Evolutionary conservation across 2,329 filamentous ascomycete genomes (phyloP).

Genomic region (Apiospora sp.): DNA sequence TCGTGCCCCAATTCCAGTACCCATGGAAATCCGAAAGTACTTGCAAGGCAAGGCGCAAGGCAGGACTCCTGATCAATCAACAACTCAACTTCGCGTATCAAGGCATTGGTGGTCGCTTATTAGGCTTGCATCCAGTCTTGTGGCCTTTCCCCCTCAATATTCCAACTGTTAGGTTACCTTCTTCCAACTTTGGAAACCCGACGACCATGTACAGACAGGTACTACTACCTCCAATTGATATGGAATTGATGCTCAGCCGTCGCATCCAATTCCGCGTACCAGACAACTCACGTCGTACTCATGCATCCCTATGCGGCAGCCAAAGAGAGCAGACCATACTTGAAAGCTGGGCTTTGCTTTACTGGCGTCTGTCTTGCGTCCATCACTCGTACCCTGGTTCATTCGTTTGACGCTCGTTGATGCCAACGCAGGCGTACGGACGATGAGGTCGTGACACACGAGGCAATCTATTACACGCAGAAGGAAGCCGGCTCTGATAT

Average conservation of each 20-base stretch:
- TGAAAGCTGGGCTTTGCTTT: neutral
- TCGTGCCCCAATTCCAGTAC: neutral
- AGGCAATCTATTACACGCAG: neutral
- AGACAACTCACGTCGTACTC: neutral
- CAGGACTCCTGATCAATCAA: neutral
- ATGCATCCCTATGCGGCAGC: neutral
- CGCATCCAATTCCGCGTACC: neutral
- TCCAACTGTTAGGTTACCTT: neutral
- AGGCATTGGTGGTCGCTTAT: conserved; percentile 2
- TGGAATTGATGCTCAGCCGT: neutral
- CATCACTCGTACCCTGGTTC: neutral
- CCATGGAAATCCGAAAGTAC: conserved; percentile 20
- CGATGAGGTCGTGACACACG: neutral
- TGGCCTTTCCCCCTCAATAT: neutral
- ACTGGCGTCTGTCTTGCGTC: neutral
- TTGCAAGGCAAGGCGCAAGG: neutral
- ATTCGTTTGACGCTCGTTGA: too few relatives aligned
- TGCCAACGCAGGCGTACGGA: neutral
- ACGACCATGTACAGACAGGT: neutral
- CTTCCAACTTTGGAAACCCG: neutral
- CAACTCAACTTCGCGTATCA: neutral
- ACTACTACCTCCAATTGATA: neutral
- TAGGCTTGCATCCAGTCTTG: neutral
- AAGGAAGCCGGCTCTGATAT: neutral
- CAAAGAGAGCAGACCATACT: neutral